A percentile compares a stretch with the other conserved stretches of the same genome.
These are phyloP conservation scores for Globisporangium heterothallicum DNA, from an alignment of 352 stramenopile species.

Conservation along the genomic window DNA sequence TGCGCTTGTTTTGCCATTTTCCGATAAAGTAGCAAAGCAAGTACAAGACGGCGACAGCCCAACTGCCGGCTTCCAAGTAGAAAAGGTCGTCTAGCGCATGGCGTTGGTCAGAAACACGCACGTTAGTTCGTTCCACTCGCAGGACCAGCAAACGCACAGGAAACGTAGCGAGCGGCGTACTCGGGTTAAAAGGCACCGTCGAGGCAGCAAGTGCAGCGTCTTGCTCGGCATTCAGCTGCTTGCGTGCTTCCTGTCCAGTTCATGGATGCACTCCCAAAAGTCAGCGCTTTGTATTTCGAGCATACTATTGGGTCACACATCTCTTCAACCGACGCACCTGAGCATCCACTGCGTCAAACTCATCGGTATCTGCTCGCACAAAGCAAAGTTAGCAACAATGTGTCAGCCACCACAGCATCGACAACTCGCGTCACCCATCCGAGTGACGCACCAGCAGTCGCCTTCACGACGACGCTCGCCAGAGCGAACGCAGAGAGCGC, in stretches of 20 bases:
- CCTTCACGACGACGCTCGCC: constrained; percentile 8
- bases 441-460: constrained; percentile 5
- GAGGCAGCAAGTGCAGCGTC: constrained; percentile 7
- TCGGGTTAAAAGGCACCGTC: constrained; percentile 14
- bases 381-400: not conserved
- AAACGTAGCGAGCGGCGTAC: constrained; percentile 1
- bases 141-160: not conserved
- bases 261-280: not conserved
- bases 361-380: constrained; percentile 19
- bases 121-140: not conserved
- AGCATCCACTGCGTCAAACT: constrained; percentile 39
- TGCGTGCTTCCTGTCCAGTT: not conserved
- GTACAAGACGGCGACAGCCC: constrained; percentile 45
- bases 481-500: constrained; percentile 10
- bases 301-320: too few relatives aligned
- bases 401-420: not conserved
- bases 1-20: constrained; percentile 58
- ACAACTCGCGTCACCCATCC: not conserved
- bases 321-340: not conserved
- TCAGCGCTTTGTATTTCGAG: too few relatives aligned
- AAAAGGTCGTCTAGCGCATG: constrained; percentile 40
- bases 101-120: not conserved
- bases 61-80: constrained; percentile 37
- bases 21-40: constrained; percentile 56
- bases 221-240: constrained; percentile 6